phyloP scores from a whole-genome alignment of 257 asterid genomes.

The Petrea volubilis region DNA sequence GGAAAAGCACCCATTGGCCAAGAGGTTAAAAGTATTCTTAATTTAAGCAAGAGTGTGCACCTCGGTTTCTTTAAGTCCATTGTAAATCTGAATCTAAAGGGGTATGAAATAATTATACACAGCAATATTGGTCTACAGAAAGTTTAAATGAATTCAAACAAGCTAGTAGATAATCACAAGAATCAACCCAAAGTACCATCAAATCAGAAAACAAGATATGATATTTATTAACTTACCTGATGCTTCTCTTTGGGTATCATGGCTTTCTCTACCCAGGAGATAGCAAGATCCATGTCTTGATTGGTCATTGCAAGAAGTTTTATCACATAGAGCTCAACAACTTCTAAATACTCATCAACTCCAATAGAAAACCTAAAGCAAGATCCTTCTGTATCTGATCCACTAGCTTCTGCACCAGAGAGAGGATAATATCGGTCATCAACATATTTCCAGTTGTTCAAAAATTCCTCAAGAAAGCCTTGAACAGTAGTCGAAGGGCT shows the following conservation, averaged over 20 bases:
- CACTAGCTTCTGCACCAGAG: conserved; percentile 29
- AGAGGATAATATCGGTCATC: conserved; percentile 46
- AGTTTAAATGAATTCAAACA: neutral
- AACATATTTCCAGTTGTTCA: conserved; percentile 57
- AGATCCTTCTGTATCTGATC: conserved; percentile 31
- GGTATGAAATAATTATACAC: neutral
- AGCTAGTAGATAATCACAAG: neutral
- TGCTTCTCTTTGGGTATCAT: conserved; percentile 65
- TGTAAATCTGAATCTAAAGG: neutral
- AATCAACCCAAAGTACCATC: neutral
- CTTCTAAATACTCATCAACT: conserved; percentile 61
- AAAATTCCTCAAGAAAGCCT: conserved; percentile 69
- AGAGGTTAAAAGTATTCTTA: conserved; percentile 1
- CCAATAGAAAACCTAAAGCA: conserved; percentile 38
- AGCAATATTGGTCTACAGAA: neutral
- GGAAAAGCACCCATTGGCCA: too few relatives aligned
- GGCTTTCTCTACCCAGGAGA: conserved; percentile 82
- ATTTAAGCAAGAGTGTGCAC: neutral
- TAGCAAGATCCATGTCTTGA: conserved; percentile 60
- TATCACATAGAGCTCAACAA: conserved; percentile 77
- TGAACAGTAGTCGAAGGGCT: conserved; percentile 47
- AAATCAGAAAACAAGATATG: conserved; percentile 13
- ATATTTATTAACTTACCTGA: conserved; percentile 57
- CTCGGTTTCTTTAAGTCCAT: neutral
- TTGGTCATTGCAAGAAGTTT: conserved; percentile 50